These are phyloP conservation scores for Zygoascus flipseniorum DNA, from an alignment of 805 yeast species.

Conservation along the genomic window DNA sequence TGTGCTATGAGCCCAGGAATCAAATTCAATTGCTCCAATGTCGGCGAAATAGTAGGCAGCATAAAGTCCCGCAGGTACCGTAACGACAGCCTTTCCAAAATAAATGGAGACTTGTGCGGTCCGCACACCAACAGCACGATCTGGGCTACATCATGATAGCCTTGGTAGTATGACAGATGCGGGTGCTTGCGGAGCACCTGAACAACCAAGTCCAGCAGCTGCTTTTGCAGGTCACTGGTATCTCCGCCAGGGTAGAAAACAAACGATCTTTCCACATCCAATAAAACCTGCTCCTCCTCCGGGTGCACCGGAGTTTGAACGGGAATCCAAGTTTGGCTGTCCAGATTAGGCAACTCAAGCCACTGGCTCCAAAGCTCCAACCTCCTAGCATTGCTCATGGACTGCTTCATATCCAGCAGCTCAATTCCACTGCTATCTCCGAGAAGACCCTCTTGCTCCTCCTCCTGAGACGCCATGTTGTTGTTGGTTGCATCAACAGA, in stretches of 20 bases:
- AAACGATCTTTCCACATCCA: conserved; percentile 73
- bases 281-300: conserved; percentile 70
- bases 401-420: neutral
- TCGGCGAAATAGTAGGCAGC: conserved; percentile 59
- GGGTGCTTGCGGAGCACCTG: conserved; percentile 55
- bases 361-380: conserved; percentile 41
- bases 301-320: conserved; percentile 36
- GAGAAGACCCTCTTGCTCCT: neutral
- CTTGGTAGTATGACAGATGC: conserved; percentile 72
- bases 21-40: conserved; percentile 55
- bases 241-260: conserved; percentile 31
- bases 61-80: conserved; percentile 74
- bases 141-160: conserved; percentile 81
- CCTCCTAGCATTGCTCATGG: neutral
- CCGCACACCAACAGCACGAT: conserved; percentile 50
- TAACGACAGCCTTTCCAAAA: conserved; percentile 51
- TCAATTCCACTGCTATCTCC: neutral
- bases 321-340: neutral
- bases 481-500: neutral
- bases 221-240: conserved; percentile 13
- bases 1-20: conserved; percentile 52
- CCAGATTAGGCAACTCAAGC: conserved; percentile 25
- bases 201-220: conserved; percentile 39
- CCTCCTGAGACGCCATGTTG: neutral
- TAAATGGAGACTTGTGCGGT: conserved; percentile 22